A percentile compares a stretch with the other conserved stretches of the same genome.
phyloP scores from a whole-genome alignment of 225 moss, liverwort and hornwort genomes.

The Bryum argenteum region DNA sequence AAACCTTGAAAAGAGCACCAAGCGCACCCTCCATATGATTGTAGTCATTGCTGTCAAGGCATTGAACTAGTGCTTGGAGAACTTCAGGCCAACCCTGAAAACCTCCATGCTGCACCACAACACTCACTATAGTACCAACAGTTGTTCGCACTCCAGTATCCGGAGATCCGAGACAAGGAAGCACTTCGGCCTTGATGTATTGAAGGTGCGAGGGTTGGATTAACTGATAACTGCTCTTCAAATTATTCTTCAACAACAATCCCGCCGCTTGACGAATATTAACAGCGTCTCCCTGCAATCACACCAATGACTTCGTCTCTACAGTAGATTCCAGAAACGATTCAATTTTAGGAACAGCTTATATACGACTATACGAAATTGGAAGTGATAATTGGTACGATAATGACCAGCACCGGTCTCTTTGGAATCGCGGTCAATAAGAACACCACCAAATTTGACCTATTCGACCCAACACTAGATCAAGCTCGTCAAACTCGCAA shows the following conservation, averaged over 20 bases:
- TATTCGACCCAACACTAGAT: conserved; percentile 23
- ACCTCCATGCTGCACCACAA: conserved; percentile 90
- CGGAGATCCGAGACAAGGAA: conserved; percentile 89
- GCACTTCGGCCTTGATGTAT: conserved; percentile 90
- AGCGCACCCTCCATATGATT: conserved; percentile 99
- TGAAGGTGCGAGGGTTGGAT: conserved; percentile 81
- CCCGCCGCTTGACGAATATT: conserved; percentile 98
- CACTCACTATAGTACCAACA: conserved; percentile 94
- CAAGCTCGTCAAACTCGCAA: conserved; percentile 33
- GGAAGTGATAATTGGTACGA: neutral
- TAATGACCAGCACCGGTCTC: neutral
- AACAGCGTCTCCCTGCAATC: conserved; percentile 82
- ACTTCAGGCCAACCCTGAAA: conserved; percentile 97
- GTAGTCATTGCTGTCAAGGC: conserved; percentile 97
- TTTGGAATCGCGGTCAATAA: neutral
- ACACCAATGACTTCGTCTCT: conserved; percentile 1
- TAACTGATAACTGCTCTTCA: conserved; percentile 80
- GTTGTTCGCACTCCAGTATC: conserved; percentile 92
- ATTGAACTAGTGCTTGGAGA: conserved; percentile 89
- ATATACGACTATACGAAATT: conserved; percentile 10
- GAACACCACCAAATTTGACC: conserved; percentile 7
- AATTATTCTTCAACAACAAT: conserved; percentile 98
- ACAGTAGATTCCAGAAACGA: neutral
- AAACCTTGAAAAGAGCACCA: conserved; percentile 96
- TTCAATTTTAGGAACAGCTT: conserved; percentile 14